phyloP scores from a whole-genome alignment of 306 rosid genomes.

The Cucurbita pepo region DNA sequence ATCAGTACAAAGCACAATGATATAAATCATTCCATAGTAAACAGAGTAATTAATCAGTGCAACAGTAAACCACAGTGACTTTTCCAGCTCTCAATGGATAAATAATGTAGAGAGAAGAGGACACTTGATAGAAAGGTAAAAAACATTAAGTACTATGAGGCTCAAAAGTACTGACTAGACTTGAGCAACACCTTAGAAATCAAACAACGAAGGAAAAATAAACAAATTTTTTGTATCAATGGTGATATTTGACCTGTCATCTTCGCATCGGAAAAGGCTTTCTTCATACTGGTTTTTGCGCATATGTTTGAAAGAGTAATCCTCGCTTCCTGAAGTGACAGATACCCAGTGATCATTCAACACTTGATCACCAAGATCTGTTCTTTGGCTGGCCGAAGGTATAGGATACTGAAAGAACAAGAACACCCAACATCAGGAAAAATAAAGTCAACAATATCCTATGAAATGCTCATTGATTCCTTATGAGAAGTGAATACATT shows the following conservation, averaged over 20 bases:
- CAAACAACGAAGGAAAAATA: neutral
- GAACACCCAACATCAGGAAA: neutral
- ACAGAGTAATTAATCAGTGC: neutral
- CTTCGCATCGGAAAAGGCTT: slow-evolving; percentile 97
- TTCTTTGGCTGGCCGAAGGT: slow-evolving; percentile 79
- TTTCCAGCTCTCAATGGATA: neutral
- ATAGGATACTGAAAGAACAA: slow-evolving; percentile 62
- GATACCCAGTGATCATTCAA: slow-evolving; percentile 96
- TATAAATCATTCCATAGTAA: neutral
- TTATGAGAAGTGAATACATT: slow-evolving; percentile 31
- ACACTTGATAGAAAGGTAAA: neutral
- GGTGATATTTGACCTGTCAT: slow-evolving; percentile 64
- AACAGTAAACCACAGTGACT: neutral
- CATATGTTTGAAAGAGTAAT: slow-evolving; percentile 98
- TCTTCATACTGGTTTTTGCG: slow-evolving; percentile 99
- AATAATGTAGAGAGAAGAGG: neutral
- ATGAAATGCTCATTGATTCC: neutral
- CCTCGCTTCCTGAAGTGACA: slow-evolving; percentile 98
- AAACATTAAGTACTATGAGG: neutral
- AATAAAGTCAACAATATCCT: slow-evolving; percentile 1
- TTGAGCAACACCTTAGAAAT: neutral
- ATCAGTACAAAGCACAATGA: slow-evolving; percentile 19
- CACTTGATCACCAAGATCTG: slow-evolving; percentile 69
- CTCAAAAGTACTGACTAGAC: neutral
- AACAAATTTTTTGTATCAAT: slow-evolving; percentile 3